phyloP scores from a whole-genome alignment of 1,139 yeast genomes.

The Torulaspora pretoriensis region DNA sequence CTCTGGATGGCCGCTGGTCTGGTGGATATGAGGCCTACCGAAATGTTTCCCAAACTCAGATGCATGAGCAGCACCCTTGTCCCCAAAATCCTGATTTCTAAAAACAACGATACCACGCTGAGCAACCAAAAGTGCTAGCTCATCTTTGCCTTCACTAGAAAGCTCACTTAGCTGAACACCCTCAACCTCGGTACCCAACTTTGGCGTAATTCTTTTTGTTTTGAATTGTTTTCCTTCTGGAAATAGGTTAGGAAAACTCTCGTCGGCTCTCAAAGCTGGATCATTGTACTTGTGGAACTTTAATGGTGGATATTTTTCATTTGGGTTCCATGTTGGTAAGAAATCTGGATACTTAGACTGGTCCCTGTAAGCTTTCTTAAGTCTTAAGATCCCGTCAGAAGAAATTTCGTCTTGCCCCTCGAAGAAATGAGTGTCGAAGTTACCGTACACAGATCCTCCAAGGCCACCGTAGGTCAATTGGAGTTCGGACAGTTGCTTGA shows the following conservation, averaged over 20 bases:
- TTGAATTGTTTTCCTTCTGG: slow-evolving; percentile 9
- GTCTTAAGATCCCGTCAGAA: slow-evolving; percentile 16
- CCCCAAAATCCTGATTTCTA: slow-evolving; percentile 52
- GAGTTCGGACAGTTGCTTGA: background rate
- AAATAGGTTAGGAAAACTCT: slow-evolving; percentile 23
- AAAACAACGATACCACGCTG: slow-evolving; percentile 49
- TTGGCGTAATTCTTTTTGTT: slow-evolving; percentile 19
- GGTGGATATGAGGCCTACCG: slow-evolving; percentile 70
- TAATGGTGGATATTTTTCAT: slow-evolving; percentile 41
- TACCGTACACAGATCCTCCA: slow-evolving; percentile 1
- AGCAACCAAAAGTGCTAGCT: slow-evolving; percentile 47
- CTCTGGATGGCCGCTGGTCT: slow-evolving; percentile 66
- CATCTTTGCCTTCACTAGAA: slow-evolving; percentile 50
- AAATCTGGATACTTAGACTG: slow-evolving; percentile 38
- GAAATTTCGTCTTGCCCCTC: slow-evolving; percentile 20
- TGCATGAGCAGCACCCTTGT: slow-evolving; percentile 51
- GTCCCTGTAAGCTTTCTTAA: slow-evolving; percentile 27
- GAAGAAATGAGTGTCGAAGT: slow-evolving; percentile 20
- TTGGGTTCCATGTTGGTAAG: slow-evolving; percentile 46
- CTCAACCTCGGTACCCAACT: slow-evolving; percentile 50
- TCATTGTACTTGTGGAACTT: slow-evolving; percentile 26
- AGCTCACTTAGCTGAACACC: slow-evolving; percentile 50
- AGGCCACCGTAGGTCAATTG: background rate
- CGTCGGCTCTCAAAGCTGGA: slow-evolving; percentile 30
- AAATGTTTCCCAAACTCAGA: slow-evolving; percentile 55